Percentiles rank a stretch among this genome's conserved stretches.
These are phyloP conservation scores for Hirschfeldia incana DNA, from an alignment of 345 rosid genomes.

Conservation along the genomic window DNA sequence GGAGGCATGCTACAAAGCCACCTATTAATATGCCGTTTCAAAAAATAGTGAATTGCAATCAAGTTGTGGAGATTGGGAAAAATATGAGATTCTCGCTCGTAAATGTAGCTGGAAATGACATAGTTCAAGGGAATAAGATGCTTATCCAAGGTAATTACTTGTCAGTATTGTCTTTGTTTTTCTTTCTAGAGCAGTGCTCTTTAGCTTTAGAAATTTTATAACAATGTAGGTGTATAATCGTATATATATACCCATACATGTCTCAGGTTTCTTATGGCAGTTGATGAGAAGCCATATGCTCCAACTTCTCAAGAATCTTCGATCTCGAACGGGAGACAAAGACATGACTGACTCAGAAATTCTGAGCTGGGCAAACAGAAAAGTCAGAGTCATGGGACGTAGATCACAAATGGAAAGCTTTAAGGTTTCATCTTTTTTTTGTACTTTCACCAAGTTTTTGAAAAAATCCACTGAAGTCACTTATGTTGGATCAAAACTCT, in stretches of 20 bases:
- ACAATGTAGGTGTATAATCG: slow-evolving; percentile 4
- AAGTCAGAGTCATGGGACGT: slow-evolving; percentile 69
- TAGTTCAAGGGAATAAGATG: slow-evolving; percentile 95
- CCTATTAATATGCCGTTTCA: slow-evolving; percentile 96
- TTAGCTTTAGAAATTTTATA: not conserved
- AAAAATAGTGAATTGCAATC: slow-evolving; percentile 95
- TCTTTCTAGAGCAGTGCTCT: not conserved
- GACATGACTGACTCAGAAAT: slow-evolving; percentile 80
- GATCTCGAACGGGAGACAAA: slow-evolving; percentile 75
- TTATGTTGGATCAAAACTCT: slow-evolving; percentile 1
- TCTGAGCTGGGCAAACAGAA: slow-evolving; percentile 75
- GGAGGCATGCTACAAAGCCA: slow-evolving; percentile 94
- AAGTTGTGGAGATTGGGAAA: slow-evolving; percentile 84
- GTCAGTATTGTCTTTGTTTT: not conserved
- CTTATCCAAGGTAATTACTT: slow-evolving; percentile 78
- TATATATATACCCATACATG: slow-evolving; percentile 3
- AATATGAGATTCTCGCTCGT: slow-evolving; percentile 80
- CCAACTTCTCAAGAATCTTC: slow-evolving; percentile 81
- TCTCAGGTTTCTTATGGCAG: slow-evolving; percentile 94
- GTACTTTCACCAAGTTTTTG: not conserved
- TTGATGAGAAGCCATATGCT: slow-evolving; percentile 93
- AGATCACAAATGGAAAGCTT: slow-evolving; percentile 71
- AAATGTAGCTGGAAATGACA: slow-evolving; percentile 89
- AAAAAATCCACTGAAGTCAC: not conserved
- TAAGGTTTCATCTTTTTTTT: slow-evolving; percentile 53